Conservation (phyloP, 352 stramenopile species). For the Thalassiosira allenii region DNA sequence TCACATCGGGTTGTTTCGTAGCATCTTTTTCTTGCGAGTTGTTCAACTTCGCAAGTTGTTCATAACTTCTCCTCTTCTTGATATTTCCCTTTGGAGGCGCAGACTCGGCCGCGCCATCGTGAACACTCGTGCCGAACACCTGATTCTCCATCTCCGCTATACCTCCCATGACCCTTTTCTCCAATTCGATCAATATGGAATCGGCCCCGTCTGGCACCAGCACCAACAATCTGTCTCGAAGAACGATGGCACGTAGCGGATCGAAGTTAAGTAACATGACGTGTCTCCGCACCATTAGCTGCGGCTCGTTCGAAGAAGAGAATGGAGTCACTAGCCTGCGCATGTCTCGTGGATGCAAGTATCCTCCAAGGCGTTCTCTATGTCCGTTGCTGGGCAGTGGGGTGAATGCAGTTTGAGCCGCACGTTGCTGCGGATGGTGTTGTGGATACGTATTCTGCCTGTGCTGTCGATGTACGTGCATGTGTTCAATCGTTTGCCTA, state of each 20-base stretch:
- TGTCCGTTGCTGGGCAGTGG: conserved; percentile 21
- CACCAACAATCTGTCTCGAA: conserved; percentile 79
- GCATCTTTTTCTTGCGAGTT: conserved; percentile 11
- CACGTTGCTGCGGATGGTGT: background rate
- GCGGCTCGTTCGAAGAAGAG: conserved; percentile 80
- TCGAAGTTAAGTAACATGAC: conserved; percentile 86
- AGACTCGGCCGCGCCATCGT: background rate
- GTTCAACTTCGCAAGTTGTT: conserved; percentile 11
- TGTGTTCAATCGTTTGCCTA: background rate
- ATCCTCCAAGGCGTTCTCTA: conserved; percentile 74
- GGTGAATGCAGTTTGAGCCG: background rate
- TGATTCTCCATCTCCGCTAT: conserved; percentile 61
- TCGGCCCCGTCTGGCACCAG: conserved; percentile 82
- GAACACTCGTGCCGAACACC: conserved; percentile 55
- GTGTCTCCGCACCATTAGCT: conserved; percentile 82
- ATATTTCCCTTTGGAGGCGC: background rate
- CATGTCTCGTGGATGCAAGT: conserved; percentile 85
- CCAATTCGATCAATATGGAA: conserved; percentile 74
- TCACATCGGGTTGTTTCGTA: background rate
- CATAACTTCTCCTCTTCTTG: conserved; percentile 26
- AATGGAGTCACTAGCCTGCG: conserved; percentile 83
- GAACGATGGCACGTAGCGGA: conserved; percentile 77
- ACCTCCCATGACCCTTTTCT: conserved; percentile 71
- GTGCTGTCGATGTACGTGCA: background rate
- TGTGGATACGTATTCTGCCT: background rate